Evolutionary conservation across 2,329 filamentous ascomycete species (phyloP).

Genomic region (Xylariaceae sp.): DNA sequence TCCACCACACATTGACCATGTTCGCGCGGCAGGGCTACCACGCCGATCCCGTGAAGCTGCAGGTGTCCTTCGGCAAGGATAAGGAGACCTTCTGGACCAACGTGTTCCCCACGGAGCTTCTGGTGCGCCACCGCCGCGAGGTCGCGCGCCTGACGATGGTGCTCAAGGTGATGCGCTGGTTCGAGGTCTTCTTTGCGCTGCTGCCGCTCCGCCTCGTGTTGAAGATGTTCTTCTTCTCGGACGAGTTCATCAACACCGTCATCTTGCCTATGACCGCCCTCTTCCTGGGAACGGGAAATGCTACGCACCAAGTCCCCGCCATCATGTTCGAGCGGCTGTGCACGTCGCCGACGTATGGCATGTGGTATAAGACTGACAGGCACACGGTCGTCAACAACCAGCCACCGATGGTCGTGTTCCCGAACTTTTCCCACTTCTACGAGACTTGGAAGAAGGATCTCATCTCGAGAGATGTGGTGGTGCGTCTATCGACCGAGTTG

Average conservation of each 20-base stretch:
- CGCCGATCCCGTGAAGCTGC: conserved; percentile 49
- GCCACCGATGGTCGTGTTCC: conserved; percentile 55
- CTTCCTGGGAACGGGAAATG: conserved; percentile 32
- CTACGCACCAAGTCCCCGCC: conserved; percentile 30
- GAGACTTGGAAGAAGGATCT: conserved; percentile 46
- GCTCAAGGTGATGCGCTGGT: conserved; percentile 46
- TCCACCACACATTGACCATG: conserved; percentile 55
- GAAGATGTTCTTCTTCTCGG: conserved; percentile 29
- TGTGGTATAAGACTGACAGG: conserved; percentile 46
- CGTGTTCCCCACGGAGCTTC: conserved; percentile 47
- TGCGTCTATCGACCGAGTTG: conserved; percentile 49
- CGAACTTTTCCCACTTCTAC: conserved; percentile 51
- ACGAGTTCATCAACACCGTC: conserved; percentile 29
- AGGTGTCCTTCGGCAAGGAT: conserved; percentile 52
- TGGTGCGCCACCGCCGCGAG: conserved; percentile 46
- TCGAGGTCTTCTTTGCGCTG: conserved; percentile 49
- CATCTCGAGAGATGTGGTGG: conserved; percentile 43
- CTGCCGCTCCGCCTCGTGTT: conserved; percentile 36
- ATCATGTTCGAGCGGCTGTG: conserved; percentile 33
- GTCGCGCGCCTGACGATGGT: conserved; percentile 43
- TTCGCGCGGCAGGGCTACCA: conserved; percentile 49
- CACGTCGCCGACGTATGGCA: conserved; percentile 47
- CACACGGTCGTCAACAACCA: conserved; percentile 36
- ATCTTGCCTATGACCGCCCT: conserved; percentile 34
- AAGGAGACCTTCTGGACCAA: conserved; percentile 50